Base-by-base conservation (phyloP, 768 basidiomycete genomes). In the Brasilioporus rufonigricans region DNA sequence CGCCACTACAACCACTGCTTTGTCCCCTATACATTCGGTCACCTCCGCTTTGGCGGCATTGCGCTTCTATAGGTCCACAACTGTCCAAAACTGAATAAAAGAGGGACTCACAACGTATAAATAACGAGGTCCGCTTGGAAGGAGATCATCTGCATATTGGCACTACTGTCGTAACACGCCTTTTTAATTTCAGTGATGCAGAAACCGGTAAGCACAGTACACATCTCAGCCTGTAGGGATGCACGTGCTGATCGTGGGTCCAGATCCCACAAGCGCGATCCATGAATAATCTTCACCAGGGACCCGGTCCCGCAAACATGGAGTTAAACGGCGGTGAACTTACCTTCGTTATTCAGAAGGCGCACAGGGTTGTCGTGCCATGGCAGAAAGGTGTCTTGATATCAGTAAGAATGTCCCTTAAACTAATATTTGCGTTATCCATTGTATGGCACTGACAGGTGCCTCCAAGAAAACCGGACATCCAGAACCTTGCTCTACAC, bases 151-250 rank as follows among this genome's bases (percentile, higher is more conserved):
- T 48, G 33, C 35, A 47, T 61, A 44, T 50, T 46, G 59, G 32
- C 31, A 40, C 57, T 52, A 57, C 56, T 51, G 31, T 60, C 61
- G 53, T 47, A 59, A 60, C 68, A 55, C 58, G 55, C 64, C 61
- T 59, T 61, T 64, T 70, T 64, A 47, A 64, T 66, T 45, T 56
- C 32, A 39, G 32, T 36, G 58, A 61, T 67, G 65, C 58, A 55
- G 44, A 48, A 43, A 47, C 63, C 57, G 57, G 68, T 61, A 54
- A 50, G 56, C 11, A 4, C 32, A 48, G 47, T 56, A 36, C 40
- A 45, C 58, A 44, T 57, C 59, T 55, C 52, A 35, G 21, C 60
- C 62, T 55, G 59, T 43, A 58, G 50, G 60, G 44, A 58, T 33
- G 59, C 64, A 61, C 58, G 65, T 61, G 64, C 56, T 70, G 58